phyloP scores from a whole-genome alignment of 2,329 filamentous ascomycete genomes.

The Hypomyces rosellus region DNA sequence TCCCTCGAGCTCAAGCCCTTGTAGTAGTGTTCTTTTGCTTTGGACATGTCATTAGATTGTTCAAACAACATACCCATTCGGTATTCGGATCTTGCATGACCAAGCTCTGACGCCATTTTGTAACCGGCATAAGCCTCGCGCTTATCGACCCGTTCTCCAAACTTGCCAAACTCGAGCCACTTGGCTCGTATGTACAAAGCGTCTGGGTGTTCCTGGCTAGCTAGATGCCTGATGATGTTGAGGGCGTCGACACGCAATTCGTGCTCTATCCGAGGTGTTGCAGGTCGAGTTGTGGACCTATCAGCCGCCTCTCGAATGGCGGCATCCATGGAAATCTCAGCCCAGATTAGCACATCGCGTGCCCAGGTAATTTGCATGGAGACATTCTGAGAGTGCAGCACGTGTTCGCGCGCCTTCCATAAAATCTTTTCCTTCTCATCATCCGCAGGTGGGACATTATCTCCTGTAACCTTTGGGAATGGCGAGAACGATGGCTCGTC shows the following conservation, averaged over 20 bases:
- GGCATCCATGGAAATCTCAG: conserved; percentile 76
- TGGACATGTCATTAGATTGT: conserved; percentile 84
- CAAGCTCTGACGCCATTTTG: conserved; percentile 74
- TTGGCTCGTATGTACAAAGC: conserved; percentile 91
- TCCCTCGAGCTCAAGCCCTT: conserved; percentile 73
- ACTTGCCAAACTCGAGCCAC: conserved; percentile 98
- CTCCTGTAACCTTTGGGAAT: conserved; percentile 79
- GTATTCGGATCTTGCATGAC: conserved; percentile 86
- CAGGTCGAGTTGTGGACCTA: conserved; percentile 46
- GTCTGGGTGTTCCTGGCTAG: conserved; percentile 86
- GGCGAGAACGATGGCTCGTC: conserved; percentile 76
- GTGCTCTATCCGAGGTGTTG: conserved; percentile 82
- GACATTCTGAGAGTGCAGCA: conserved; percentile 89
- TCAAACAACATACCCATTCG: conserved; percentile 98
- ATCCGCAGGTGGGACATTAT: conserved; percentile 88
- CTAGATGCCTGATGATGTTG: conserved; percentile 85
- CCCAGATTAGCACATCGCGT: conserved; percentile 82
- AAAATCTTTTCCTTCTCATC: conserved; percentile 89
- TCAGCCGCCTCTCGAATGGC: conserved; percentile 56
- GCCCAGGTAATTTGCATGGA: conserved; percentile 97
- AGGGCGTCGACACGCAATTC: conserved; percentile 82
- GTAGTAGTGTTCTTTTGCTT: conserved; percentile 87
- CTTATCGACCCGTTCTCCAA: conserved; percentile 83
- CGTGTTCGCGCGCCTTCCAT: conserved; percentile 74
- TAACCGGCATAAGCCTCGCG: conserved; percentile 90